Evolutionary conservation across 805 yeast species (phyloP), one percentile per base, ranked within the genome.

Genomic region (Myxozyma melibiosi): DNA sequence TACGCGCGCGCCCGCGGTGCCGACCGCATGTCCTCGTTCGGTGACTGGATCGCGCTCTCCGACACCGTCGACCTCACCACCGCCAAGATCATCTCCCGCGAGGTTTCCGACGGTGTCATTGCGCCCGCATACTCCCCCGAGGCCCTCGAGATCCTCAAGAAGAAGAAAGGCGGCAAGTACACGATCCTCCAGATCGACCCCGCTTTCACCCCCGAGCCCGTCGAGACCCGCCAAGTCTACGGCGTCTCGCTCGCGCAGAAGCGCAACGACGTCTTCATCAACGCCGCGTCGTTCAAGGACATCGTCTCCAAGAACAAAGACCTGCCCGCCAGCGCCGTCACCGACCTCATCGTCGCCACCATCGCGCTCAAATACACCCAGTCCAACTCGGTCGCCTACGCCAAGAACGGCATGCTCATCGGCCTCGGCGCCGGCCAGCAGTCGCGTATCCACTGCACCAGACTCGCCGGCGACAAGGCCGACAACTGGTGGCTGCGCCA

Each of bases 401-500:
- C 97, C 68, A 94, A 91, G 78, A 88, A 91, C 74, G 99, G 99
- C 80, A 94, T 94, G 99, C 96, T 94, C 61, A 84, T 94, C 69
- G 99, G 99, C 65, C 82, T 94, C 68, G 99, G 99, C 71, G 99
- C 99, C 59, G 99, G 99, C 66, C 99, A 94, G 80, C 99, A 94
- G 79, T 90, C 97, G 55, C 85, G 99, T 78, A 94, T 94, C 71
- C 99, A 94, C 80, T 94, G 99, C 79, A 94, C 99, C 48, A 86
- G 99, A 79, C 83, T 94, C 67, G 99, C 99, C 51, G 99, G 99
- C 73, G 99, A 94, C 71, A 94, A 94, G 81, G 97, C 98, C 65
- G 97, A 94, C 75, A 91, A 91, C 83, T 94, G 98, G 98, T 94
- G 99, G 99, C 82, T 94, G 71, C 87, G 99, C 80, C 98, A 94